Evolutionary conservation across 805 yeast genomes (phyloP).

Genomic region (Candida lessepsii): DNA sequence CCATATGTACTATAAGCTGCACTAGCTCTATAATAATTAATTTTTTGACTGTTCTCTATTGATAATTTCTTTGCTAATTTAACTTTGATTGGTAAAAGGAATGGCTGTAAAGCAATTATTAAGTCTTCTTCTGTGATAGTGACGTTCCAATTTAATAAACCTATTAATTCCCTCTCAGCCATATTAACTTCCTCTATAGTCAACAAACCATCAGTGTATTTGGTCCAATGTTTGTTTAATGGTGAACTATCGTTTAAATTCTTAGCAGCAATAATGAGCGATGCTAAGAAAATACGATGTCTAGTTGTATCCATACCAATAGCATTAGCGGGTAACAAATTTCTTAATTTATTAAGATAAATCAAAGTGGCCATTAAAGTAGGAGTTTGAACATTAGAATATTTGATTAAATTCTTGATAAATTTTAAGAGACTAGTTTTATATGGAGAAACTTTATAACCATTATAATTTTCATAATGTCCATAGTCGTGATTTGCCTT

Average conservation of each 20-base stretch:
- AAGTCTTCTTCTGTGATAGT: slow-evolving; percentile 70
- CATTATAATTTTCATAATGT: slow-evolving; percentile 18
- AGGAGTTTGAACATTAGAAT: slow-evolving; percentile 92
- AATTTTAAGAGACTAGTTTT: slow-evolving; percentile 50
- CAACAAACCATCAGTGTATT: slow-evolving; percentile 84
- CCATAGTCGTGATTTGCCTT: slow-evolving; percentile 11
- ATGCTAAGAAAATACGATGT: slow-evolving; percentile 88
- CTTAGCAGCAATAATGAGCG: slow-evolving; percentile 89
- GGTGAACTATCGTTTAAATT: slow-evolving; percentile 92
- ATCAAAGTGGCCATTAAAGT: slow-evolving; percentile 92
- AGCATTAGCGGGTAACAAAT: slow-evolving; percentile 80
- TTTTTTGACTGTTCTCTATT: slow-evolving; percentile 26
- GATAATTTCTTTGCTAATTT: slow-evolving; percentile 33
- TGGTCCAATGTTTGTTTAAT: slow-evolving; percentile 93
- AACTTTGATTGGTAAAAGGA: slow-evolving; percentile 69
- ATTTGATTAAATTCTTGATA: slow-evolving; percentile 67
- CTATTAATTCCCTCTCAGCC: slow-evolving; percentile 84
- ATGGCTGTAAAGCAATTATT: slow-evolving; percentile 65
- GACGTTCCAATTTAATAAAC: slow-evolving; percentile 82
- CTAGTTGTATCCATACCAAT: slow-evolving; percentile 90
- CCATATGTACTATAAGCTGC: slow-evolving; percentile 2
- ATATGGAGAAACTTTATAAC: slow-evolving; percentile 33
- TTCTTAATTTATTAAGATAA: slow-evolving; percentile 73
- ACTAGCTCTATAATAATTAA: slow-evolving; percentile 30
- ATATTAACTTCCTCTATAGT: slow-evolving; percentile 78